Conservation (phyloP, 1,284 basidiomycete species). For the Cutaneotrichosporon curvatum region DNA sequence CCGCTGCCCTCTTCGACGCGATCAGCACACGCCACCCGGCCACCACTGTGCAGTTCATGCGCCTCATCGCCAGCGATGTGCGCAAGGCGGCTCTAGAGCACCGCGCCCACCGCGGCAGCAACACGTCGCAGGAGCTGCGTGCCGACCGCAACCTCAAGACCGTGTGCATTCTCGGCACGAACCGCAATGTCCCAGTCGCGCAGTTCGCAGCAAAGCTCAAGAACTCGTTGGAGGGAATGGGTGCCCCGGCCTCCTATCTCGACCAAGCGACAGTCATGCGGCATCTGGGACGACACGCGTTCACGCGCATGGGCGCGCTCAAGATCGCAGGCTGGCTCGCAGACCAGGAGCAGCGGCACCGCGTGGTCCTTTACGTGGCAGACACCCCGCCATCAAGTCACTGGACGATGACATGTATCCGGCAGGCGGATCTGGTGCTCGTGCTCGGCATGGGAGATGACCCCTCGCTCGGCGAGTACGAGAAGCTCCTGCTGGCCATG, state of each 20-base stretch:
- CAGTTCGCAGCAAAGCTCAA: slow-evolving; percentile 85
- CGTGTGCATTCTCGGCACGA: slow-evolving; percentile 48
- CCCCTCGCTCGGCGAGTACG: slow-evolving; percentile 79
- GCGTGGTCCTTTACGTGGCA: slow-evolving; percentile 86
- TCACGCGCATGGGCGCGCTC: slow-evolving; percentile 83
- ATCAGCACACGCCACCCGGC: slow-evolving; percentile 87
- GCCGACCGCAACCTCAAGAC: slow-evolving; percentile 79
- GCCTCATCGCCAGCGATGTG: slow-evolving; percentile 88
- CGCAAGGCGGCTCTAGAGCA: slow-evolving; percentile 64
- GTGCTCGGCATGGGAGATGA: slow-evolving; percentile 96
- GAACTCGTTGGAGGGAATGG: slow-evolving; percentile 74
- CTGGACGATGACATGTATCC: slow-evolving; percentile 96
- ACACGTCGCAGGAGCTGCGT: slow-evolving; percentile 52
- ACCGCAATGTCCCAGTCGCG: slow-evolving; percentile 75
- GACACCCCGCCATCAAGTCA: slow-evolving; percentile 85
- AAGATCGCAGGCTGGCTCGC: slow-evolving; percentile 90
- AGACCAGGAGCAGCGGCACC: slow-evolving; percentile 85
- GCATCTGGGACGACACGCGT: slow-evolving; percentile 84
- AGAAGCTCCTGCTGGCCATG: slow-evolving; percentile 73
- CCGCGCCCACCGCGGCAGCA: slow-evolving; percentile 1
- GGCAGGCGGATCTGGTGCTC: slow-evolving; percentile 94
- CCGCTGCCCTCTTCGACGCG: slow-evolving; percentile 94
- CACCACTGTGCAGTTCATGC: slow-evolving; percentile 90
- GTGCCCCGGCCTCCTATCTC: slow-evolving; percentile 77
- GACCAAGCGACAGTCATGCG: slow-evolving; percentile 85